Evolutionary conservation across 2,329 filamentous ascomycete species (phyloP), one percentile per base, ranked within the genome.

Genomic region (Monosporascus cannonballus): DNA sequence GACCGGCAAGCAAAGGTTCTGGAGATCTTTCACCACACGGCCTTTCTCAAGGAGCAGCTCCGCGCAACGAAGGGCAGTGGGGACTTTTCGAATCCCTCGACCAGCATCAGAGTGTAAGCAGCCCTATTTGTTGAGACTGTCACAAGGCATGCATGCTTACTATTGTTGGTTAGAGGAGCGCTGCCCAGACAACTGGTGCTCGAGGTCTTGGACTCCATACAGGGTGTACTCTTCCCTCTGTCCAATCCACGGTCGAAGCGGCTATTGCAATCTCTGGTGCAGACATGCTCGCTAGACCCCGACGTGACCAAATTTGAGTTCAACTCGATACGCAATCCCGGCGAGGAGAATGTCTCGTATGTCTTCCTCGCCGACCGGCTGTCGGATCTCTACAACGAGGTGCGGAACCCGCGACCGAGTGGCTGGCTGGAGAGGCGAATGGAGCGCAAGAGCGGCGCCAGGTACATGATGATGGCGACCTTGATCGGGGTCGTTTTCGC

Each of bases 401-500:
- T 64, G 22, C 50, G 61, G 17, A 61, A 56, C 22, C 63, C 66
- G 8, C 59, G 51, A 8, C 60, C 64, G 9, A 56, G 62, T 27
- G 54, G 58, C 27, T 56, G 54, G 56, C 17, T 66, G 7, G 57
- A 62, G n/a, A 63, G 48, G 36, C 63, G 61, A 58, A 56, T 68
- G 20, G 47, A 68, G 47, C 52, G 58, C 45, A 57, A 60, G n/a
- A 68, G 62, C 34, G 57, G 56, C 4, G 56, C 57, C 14, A 58
- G 66, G 22, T 64, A 66, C 51, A 61, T 67, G 54, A 60, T 69
- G 51, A 61, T 68, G 56, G 66, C 65, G 4, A 69, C 64, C 0
- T 51, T 67, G 47, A 54, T 61, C 38, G 64, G 66, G 1, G 63
- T 69, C 0, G 49, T 63, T 15, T 59, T 70, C 27, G 64, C 65